phyloP scores from a whole-genome alignment of 2,329 filamentous ascomycete genomes.

The Fusarium hainanense region DNA sequence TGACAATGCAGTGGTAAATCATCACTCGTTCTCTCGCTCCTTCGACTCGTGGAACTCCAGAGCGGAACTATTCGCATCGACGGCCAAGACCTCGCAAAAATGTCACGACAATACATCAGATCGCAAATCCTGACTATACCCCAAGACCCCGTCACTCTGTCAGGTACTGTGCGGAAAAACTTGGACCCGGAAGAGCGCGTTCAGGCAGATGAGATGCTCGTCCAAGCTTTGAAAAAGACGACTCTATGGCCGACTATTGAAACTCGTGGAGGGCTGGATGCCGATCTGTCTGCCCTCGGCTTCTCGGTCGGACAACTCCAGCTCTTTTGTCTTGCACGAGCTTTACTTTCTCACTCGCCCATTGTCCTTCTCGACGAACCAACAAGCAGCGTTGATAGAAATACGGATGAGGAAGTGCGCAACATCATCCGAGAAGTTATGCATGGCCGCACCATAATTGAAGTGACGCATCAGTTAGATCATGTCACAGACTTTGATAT shows the following conservation, averaged over 20 bases:
- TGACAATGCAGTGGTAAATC: constrained; percentile 58
- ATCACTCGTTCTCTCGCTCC: constrained; percentile 58
- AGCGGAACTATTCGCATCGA: constrained; percentile 56
- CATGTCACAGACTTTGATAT: constrained; percentile 44
- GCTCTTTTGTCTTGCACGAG: constrained; percentile 60
- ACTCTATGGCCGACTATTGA: constrained; percentile 55
- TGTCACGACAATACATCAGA: constrained; percentile 58
- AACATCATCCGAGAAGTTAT: constrained; percentile 37
- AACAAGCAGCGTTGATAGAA: constrained; percentile 48
- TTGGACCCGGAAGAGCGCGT: constrained; percentile 54
- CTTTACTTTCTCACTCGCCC: constrained; percentile 50
- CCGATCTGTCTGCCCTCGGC: constrained; percentile 47
- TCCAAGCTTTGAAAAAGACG: constrained; percentile 56
- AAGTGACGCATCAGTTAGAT: constrained; percentile 48
- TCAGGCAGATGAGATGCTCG: constrained; percentile 53
- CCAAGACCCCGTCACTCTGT: constrained; percentile 60
- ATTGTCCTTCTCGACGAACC: constrained; percentile 51
- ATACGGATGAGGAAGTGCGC: constrained; percentile 45
- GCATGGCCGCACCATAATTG: constrained; percentile 43
- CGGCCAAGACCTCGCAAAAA: constrained; percentile 52
- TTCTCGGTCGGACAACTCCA: constrained; percentile 60
- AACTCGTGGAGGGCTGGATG: constrained; percentile 52
- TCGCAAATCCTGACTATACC: constrained; percentile 58
- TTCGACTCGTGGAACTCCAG: constrained; percentile 60
- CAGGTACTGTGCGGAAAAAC: constrained; percentile 60